Conservation (phyloP, 148 eudicot species). For the Pharnaceum exiguum region DNA sequence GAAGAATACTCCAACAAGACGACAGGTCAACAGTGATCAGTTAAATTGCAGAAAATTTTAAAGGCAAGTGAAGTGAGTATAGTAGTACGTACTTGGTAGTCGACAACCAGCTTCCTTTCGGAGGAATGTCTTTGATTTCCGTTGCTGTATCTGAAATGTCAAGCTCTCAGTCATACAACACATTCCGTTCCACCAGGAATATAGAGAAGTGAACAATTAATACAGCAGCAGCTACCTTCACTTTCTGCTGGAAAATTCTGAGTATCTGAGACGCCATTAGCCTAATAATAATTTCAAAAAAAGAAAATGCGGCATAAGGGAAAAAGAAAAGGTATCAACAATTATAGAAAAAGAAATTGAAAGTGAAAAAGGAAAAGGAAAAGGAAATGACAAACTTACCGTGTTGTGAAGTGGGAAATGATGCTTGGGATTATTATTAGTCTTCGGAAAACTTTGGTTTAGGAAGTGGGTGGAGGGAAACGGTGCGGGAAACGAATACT, state of each 20-base stretch:
- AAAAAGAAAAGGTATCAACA: background rate
- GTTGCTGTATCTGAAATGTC: slow-evolving; percentile 21
- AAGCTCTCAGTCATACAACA: background rate
- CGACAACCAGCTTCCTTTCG: slow-evolving; percentile 18
- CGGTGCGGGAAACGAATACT: too few relatives aligned
- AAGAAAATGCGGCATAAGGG: slow-evolving; percentile 1
- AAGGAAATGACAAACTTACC: slow-evolving; percentile 12
- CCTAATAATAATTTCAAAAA: slow-evolving; percentile 11
- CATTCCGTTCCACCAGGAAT: background rate
- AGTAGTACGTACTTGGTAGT: slow-evolving; percentile 35
- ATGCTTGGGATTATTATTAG: background rate
- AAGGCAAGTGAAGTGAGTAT: slow-evolving; percentile 18
- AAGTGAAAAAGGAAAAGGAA: too few relatives aligned
- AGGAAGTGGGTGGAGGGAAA: background rate
- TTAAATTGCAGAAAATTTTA: slow-evolving; percentile 7
- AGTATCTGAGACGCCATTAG: slow-evolving; percentile 19
- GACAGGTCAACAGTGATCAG: background rate
- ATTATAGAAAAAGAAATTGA: background rate
- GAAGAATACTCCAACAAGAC: background rate
- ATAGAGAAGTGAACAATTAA: background rate
- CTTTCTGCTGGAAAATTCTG: slow-evolving; percentile 15
- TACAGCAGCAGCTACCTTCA: slow-evolving; percentile 16
- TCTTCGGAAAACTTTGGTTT: background rate
- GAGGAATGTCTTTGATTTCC: slow-evolving; percentile 14
- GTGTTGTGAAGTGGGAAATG: background rate